Evolutionary conservation across 176 grass and related monocot species (phyloP).

Genomic region (Elaeis guineensis): DNA sequence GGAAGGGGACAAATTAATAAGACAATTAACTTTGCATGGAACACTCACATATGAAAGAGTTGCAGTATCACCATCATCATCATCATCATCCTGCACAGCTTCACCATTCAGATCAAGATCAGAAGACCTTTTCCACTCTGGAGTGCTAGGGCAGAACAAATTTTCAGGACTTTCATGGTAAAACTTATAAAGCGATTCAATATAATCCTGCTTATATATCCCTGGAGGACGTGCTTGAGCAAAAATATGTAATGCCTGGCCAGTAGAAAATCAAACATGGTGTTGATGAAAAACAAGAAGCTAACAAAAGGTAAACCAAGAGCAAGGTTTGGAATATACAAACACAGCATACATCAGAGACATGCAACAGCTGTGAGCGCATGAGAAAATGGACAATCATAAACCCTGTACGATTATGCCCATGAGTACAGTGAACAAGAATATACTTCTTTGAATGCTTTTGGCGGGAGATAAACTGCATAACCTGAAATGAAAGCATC

Average conservation of each 20-base stretch:
- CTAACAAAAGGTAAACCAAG: not conserved
- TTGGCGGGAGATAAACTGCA: slow-evolving; percentile 71
- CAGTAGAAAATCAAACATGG: slow-evolving; percentile 20
- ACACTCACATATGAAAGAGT: slow-evolving; percentile 38
- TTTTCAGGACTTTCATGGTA: slow-evolving; percentile 91
- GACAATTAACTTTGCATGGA: slow-evolving; percentile 15
- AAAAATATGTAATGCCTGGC: slow-evolving; percentile 66
- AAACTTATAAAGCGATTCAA: slow-evolving; percentile 81
- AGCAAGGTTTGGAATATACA: not conserved
- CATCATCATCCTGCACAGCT: slow-evolving; percentile 82
- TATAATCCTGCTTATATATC: slow-evolving; percentile 97
- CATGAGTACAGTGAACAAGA: slow-evolving; percentile 98
- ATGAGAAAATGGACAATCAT: slow-evolving; percentile 99
- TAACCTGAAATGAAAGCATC: slow-evolving; percentile 39
- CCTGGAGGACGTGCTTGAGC: slow-evolving; percentile 78
- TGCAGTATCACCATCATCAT: slow-evolving; percentile 50
- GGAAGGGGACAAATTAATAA: no score
- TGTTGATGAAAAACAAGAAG: slow-evolving; percentile 25
- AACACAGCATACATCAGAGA: slow-evolving; percentile 52
- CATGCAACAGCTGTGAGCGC: slow-evolving; percentile 52
- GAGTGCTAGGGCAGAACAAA: slow-evolving; percentile 71
- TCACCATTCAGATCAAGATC: slow-evolving; percentile 97
- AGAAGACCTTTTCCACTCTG: slow-evolving; percentile 84
- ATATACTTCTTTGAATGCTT: slow-evolving; percentile 76
- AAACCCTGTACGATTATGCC: slow-evolving; percentile 97